Base-by-base conservation (phyloP, 73 alveolate species). In the Blepharisma stoltei region DNA sequence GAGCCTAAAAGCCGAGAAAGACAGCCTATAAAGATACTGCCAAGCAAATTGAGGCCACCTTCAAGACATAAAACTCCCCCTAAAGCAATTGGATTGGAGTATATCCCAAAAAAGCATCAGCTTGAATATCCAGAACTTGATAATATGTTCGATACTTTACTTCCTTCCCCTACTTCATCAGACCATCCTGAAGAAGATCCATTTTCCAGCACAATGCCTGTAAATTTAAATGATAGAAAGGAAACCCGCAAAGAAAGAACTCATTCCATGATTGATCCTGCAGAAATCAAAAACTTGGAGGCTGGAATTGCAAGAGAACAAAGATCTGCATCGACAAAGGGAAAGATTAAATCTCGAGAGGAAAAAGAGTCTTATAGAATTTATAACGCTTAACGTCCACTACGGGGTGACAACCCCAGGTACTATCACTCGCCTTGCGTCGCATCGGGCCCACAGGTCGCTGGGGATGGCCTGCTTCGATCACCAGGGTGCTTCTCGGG, bases 311-410 rank as follows among this genome's bases (percentile, higher is more conserved):
- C 46, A 14, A 18, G 14, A 60, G 23, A 60, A 5, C 73, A n/a
- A 9, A 0, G 46, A 60, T 60, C 73, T 25, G 73, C 73, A 14
- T 14, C 14, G 5, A 25, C 18, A 25, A 60, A n/a, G 3, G 18
- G 46, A 20, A 20, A n/a, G 14, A 32, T 32, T 32, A 32, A 32
- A 32, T 32, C 41, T 32, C 41, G 41, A 0, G 41, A 32, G 41
- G 73, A 60, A 60, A 60, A 60, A 60, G 46, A 14, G 11, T 60
- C 73, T n/a, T n/a, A n/a, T n/a, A n/a, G n/a, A n/a, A n/a, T n/a
- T n/a, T n/a, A n/a, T n/a, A n/a, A n/a, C n/a, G n/a, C n/a, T n/a
- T n/a, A n/a, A n/a, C n/a, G n/a, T n/a, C n/a, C n/a, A n/a, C n/a
- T n/a, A n/a, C n/a, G n/a, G n/a, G n/a, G n/a, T n/a, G n/a, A n/a